Base-by-base conservation (phyloP, 768 basidiomycete genomes). In the Lactarius akahatsu region DNA sequence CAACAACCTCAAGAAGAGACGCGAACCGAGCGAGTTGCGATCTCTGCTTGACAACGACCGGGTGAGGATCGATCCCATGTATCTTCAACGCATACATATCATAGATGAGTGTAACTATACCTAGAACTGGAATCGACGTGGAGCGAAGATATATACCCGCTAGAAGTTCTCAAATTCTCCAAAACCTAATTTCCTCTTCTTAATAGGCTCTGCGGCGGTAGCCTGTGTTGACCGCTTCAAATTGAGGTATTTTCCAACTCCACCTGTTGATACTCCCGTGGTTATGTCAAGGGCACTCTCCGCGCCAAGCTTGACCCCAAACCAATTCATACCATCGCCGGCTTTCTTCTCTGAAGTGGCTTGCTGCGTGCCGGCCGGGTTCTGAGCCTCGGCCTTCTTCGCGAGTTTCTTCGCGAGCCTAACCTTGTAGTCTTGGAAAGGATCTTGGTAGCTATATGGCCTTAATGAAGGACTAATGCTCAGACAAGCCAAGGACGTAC, bases 141-240 rank as follows among this genome's bases (percentile, higher is more conserved):
- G 34, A 54, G 58, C 52, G 18, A 34, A 28, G 18, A 45, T 26
- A 60, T 56, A 23, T 57, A 55, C 43, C 20, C 20, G 43, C 45
- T 78, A 95, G 92, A 92, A 95, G 40, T 84, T 86, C 30, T 88
- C 87, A 64, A 96, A 96, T 74, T 94, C 82, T n/a, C 96, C 95
- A 77, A 98, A 98, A 1, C 95, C 96, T 45, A 88, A 75, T 69
- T 85, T 88, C 71, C 90, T 85, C 77, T 90, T 91, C 82, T 95
- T 96, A 75, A 88, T 90, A 62, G 77, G 76, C 41, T 89, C 85
- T 58, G 84, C 83, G 20, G 55, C 63, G 3, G 67, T 58, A 38
- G 66, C 43, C 38, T 57, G 66, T 18, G 67, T 59, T 45, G 73
- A 70, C 59, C 71, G 69, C 65, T 72, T 78, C 69, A 82, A 72